Evolutionary conservation across 2,329 filamentous ascomycete species (phyloP).

Genomic region (Tetracladium maxilliforme): DNA sequence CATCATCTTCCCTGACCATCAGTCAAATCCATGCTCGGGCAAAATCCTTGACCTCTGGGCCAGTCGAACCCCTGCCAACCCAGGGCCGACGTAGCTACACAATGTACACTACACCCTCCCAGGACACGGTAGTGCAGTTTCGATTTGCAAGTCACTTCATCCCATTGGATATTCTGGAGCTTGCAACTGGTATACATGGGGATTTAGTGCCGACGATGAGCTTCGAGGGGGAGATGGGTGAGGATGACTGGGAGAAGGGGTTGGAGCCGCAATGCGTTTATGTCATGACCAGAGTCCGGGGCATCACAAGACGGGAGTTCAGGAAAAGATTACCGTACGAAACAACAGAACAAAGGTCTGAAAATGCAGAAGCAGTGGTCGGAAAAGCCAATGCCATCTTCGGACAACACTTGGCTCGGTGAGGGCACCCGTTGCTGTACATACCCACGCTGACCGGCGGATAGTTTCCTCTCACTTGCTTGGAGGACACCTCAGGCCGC

Average conservation of each 20-base stretch:
- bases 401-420: constrained; percentile 16
- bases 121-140: constrained; percentile 21
- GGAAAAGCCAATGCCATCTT: too few species aligned
- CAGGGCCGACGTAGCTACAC: constrained; percentile 23
- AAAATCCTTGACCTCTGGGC: constrained; percentile 13
- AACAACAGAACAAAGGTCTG: too few species aligned
- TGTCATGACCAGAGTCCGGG: constrained; percentile 17
- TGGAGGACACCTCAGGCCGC: constrained; percentile 19
- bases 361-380: constrained; percentile 17
- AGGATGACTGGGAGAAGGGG: too few species aligned
- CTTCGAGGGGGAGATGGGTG: constrained; percentile 15
- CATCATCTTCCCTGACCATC: too few species aligned
- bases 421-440: constrained; percentile 19
- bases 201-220: constrained; percentile 11
- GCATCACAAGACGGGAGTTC: constrained; percentile 20
- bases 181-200: constrained; percentile 17
- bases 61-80: constrained; percentile 15
- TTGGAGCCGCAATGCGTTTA: constrained; percentile 21
- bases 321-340: constrained; percentile 14
- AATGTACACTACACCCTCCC: constrained; percentile 18
- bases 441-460: constrained; percentile 10
- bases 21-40: constrained; percentile 11
- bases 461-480: constrained; percentile 22
- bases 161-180: constrained; percentile 15
- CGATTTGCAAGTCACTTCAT: constrained; percentile 17